phyloP scores from a whole-genome alignment of 768 basidiomycete species.

The Pulveroboletus sp. region DNA sequence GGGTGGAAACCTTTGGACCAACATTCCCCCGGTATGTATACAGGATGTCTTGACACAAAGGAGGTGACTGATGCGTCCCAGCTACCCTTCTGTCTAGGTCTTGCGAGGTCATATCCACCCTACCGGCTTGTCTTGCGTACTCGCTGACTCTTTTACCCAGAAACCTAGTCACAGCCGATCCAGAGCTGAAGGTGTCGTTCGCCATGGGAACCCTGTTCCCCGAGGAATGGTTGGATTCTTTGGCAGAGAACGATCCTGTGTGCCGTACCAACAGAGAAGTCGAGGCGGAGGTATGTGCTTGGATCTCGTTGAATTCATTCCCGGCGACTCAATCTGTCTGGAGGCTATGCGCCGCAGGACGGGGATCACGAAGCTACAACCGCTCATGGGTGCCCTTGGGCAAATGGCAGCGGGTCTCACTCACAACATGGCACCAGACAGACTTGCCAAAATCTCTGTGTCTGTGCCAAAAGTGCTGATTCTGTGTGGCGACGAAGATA shows the following conservation, averaged over 20 bases:
- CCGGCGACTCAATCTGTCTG: background rate
- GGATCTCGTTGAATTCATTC: background rate
- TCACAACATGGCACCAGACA: conserved; percentile 50
- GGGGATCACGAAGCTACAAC: conserved; percentile 52
- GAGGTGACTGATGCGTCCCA: conserved; percentile 14
- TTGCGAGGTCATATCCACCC: conserved; percentile 30
- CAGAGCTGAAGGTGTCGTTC: conserved; percentile 43
- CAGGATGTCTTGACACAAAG: background rate
- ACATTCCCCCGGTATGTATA: conserved; percentile 57
- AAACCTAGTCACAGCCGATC: conserved; percentile 33
- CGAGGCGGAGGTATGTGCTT: conserved; percentile 44
- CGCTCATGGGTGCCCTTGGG: conserved; percentile 56
- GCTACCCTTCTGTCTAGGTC: conserved; percentile 36
- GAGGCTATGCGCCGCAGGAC: conserved; percentile 47
- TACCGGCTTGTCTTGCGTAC: background rate
- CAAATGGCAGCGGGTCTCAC: conserved; percentile 69
- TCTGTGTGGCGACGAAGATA: conserved; percentile 65
- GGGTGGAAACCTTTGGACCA: conserved; percentile 52
- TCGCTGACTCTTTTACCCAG: conserved; percentile 28
- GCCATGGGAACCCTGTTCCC: conserved; percentile 60
- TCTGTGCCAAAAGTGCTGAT: conserved; percentile 62
- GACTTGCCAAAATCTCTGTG: conserved; percentile 45
- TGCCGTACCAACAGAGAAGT: conserved; percentile 64
- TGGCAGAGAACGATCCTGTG: conserved; percentile 46
- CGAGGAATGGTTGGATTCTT: conserved; percentile 51